phyloP scores from a whole-genome alignment of 2,329 filamentous ascomycete species.

The Diaporthe nobilis region DNA sequence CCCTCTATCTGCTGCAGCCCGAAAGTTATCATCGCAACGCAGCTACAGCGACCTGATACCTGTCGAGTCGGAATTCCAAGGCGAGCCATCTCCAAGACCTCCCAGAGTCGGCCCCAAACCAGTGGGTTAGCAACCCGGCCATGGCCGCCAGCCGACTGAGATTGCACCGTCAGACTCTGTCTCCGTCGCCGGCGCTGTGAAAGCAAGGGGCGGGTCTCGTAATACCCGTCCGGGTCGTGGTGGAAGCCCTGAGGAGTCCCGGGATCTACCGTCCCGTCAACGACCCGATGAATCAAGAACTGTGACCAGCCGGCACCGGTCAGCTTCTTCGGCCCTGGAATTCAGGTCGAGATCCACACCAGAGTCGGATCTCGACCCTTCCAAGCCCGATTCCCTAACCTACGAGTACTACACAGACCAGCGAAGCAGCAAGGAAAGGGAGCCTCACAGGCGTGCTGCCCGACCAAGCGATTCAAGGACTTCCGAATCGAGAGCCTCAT shows the following conservation, averaged over 20 bases:
- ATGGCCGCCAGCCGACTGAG: background rate
- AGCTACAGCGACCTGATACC: constrained; percentile 57
- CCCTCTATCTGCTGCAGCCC: background rate
- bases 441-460: background rate
- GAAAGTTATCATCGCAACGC: constrained; percentile 36
- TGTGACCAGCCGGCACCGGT: background rate
- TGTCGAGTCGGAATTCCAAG: constrained; percentile 49
- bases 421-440: background rate
- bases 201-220: background rate
- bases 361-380: constrained; percentile 11
- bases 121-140: constrained; percentile 32
- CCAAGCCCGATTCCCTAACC: constrained; percentile 1
- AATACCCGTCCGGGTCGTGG: background rate
- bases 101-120: constrained; percentile 48
- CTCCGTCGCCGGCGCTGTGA: constrained; percentile 17
- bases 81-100: constrained; percentile 49
- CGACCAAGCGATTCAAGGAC: background rate
- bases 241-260: background rate
- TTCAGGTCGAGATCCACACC: constrained; percentile 20
- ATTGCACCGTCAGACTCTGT: constrained; percentile 38
- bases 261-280: background rate
- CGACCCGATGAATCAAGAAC: background rate
- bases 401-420: background rate
- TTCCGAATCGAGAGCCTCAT: background rate
- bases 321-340: constrained; percentile 13